phyloP scores from a whole-genome alignment of 2,329 filamentous ascomycete species.

The Berkeleyomyces rouxiae region DNA sequence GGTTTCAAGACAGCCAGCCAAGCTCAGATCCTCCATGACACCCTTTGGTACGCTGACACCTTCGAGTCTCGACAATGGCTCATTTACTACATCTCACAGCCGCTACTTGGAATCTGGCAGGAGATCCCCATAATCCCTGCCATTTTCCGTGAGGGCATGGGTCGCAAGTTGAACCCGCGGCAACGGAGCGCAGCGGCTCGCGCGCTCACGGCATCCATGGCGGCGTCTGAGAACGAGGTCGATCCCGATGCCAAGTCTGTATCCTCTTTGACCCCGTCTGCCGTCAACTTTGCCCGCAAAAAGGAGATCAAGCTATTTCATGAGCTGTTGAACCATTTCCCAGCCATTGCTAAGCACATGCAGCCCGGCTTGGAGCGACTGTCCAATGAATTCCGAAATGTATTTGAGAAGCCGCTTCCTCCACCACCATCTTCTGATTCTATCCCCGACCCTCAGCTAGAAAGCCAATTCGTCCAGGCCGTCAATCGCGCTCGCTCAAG shows the following conservation, averaged over 20 bases:
- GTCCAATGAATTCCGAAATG: conserved; percentile 74
- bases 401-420: conserved; percentile 71
- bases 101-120: conserved; percentile 71
- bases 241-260: not conserved
- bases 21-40: conserved; percentile 69
- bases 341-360: conserved; percentile 93
- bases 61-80: conserved; percentile 87
- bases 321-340: conserved; percentile 79
- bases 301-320: conserved; percentile 86
- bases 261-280: conserved; percentile 13
- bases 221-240: conserved; percentile 20
- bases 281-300: conserved; percentile 32
- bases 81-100: conserved; percentile 86
- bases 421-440: conserved; percentile 23
- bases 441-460: conserved; percentile 39
- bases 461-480: conserved; percentile 38
- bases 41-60: conserved; percentile 77
- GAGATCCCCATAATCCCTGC: conserved; percentile 56
- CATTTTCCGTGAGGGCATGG: conserved; percentile 31
- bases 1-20: conserved; percentile 87
- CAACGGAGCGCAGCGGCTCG: conserved; percentile 15
- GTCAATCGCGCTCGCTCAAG: conserved; percentile 39
- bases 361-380: conserved; percentile 76
- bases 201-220: conserved; percentile 6
- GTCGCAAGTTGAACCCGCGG: conserved; percentile 20